phyloP scores from a whole-genome alignment of 192 early-diverging fungal species.

The Geranomyces variabilis region DNA sequence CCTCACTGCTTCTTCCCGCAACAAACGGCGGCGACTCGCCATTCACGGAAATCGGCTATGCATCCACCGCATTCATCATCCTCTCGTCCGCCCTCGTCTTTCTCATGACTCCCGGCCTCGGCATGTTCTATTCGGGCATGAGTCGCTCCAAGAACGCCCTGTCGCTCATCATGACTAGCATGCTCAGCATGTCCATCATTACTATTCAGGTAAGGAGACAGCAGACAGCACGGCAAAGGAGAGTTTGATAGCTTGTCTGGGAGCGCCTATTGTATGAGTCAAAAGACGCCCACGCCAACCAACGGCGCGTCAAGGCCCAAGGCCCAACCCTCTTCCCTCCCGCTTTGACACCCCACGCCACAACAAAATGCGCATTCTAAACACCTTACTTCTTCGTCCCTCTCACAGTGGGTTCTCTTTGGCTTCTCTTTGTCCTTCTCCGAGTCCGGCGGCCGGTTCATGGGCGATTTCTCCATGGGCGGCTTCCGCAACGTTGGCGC shows the following conservation, averaged over 20 bases:
- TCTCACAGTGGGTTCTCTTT: conserved; percentile 89
- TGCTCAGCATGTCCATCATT: conserved; percentile 77
- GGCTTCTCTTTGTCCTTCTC: conserved; percentile 89
- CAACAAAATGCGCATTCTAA: too few species aligned
- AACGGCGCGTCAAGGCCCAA: too few species aligned
- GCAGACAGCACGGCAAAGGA: too few species aligned
- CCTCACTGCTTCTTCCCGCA: conserved; percentile 15
- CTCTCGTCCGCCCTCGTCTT: conserved; percentile 79
- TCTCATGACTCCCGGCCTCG: conserved; percentile 94
- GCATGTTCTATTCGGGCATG: conserved; percentile 96
- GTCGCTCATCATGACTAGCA: conserved; percentile 79
- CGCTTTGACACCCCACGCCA: too few species aligned
- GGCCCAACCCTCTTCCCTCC: too few species aligned
- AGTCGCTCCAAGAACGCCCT: conserved; percentile 90
- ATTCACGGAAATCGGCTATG: conserved; percentile 34
- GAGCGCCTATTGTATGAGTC: too few species aligned
- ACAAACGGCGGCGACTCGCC: conserved; percentile 23
- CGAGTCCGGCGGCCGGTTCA: conserved; percentile 70
- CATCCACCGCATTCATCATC: conserved; percentile 62
- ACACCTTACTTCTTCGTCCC: neutral
- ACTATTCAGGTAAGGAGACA: conserved; percentile 75
- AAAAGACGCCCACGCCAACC: too few species aligned
- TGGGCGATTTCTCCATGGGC: conserved; percentile 80
- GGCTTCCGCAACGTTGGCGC: conserved; percentile 68
- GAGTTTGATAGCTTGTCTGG: too few species aligned